These are phyloP conservation scores for Acer negundo DNA, from an alignment of 345 rosid species.

Conservation along the genomic window DNA sequence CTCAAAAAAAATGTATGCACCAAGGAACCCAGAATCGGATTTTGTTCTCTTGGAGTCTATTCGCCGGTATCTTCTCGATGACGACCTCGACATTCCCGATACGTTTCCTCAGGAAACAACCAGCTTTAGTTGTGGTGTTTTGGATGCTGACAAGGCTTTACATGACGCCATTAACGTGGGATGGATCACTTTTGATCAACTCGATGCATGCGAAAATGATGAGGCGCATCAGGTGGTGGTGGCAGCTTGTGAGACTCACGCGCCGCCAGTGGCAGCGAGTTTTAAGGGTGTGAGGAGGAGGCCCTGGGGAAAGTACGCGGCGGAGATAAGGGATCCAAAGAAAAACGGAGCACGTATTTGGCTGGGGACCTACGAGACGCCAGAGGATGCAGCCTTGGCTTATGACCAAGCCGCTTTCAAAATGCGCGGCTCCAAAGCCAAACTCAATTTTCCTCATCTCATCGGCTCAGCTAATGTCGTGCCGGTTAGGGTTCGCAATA, in stretches of 20 bases:
- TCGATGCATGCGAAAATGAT: background rate
- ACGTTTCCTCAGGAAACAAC: background rate
- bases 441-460: constrained; percentile 61
- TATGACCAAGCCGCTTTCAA: constrained; percentile 59
- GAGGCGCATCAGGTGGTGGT: background rate
- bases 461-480: constrained; percentile 39
- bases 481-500: constrained; percentile 47
- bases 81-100: constrained; percentile 6
- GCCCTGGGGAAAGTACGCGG: constrained; percentile 72
- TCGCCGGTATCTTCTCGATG: constrained; percentile 27
- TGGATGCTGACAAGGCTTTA: constrained; percentile 6
- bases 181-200: constrained; percentile 12
- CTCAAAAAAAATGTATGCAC: constrained; percentile 20
- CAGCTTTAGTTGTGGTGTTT: background rate
- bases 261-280: constrained; percentile 6
- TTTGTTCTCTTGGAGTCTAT: constrained; percentile 30
- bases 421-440: constrained; percentile 56
- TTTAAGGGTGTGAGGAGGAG: constrained; percentile 42
- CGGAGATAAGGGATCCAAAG: constrained; percentile 55
- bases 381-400: constrained; percentile 44
- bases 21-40: constrained; percentile 4
- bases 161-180: constrained; percentile 23
- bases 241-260: background rate
- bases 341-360: constrained; percentile 23
- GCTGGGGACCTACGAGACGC: constrained; percentile 26